A percentile compares a stretch with the other conserved stretches of the same genome.
These are phyloP conservation scores for Macrolepiota dolichaula DNA, from an alignment of 768 basidiomycete genomes.

Conservation along the genomic window DNA sequence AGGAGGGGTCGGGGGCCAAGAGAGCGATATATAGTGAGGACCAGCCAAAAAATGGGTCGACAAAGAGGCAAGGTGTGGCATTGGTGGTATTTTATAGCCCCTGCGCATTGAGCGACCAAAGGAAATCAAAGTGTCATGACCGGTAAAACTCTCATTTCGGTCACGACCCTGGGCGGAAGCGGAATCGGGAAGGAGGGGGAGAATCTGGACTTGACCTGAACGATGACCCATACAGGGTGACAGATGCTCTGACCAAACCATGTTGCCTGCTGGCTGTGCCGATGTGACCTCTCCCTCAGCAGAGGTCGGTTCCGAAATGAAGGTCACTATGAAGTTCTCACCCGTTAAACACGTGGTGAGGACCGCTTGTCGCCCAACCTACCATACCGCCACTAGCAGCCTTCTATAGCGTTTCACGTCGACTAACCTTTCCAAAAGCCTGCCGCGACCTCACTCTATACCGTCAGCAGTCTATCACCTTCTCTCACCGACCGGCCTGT, in stretches of 20 bases:
- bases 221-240: background rate
- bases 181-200: slow-evolving; percentile 18
- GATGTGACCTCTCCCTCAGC: background rate
- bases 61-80: slow-evolving; percentile 17
- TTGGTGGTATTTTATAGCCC: slow-evolving; percentile 23
- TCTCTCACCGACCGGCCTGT: background rate
- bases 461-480: background rate
- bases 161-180: slow-evolving; percentile 20
- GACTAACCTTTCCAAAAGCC: slow-evolving; percentile 2
- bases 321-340: slow-evolving; percentile 22
- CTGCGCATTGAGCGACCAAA: slow-evolving; percentile 22
- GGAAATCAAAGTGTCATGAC: slow-evolving; percentile 26
- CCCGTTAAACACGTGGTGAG: slow-evolving; percentile 25
- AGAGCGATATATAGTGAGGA: slow-evolving; percentile 21
- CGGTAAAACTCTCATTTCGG: slow-evolving; percentile 31
- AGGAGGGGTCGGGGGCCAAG: slow-evolving; percentile 10
- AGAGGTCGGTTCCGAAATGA: slow-evolving; percentile 31
- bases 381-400: background rate
- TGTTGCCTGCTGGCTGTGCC: slow-evolving; percentile 2
- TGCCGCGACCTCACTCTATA: slow-evolving; percentile 2
- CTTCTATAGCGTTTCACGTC: slow-evolving; percentile 10
- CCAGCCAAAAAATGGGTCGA: slow-evolving; percentile 26
- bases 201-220: slow-evolving; percentile 19
- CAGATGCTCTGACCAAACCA: background rate
- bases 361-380: background rate